Percentiles rank a stretch among this genome's conserved stretches.
Evolutionary conservation across 2,329 filamentous ascomycete species (phyloP).

Genomic region (Exophiala alcalophila): DNA sequence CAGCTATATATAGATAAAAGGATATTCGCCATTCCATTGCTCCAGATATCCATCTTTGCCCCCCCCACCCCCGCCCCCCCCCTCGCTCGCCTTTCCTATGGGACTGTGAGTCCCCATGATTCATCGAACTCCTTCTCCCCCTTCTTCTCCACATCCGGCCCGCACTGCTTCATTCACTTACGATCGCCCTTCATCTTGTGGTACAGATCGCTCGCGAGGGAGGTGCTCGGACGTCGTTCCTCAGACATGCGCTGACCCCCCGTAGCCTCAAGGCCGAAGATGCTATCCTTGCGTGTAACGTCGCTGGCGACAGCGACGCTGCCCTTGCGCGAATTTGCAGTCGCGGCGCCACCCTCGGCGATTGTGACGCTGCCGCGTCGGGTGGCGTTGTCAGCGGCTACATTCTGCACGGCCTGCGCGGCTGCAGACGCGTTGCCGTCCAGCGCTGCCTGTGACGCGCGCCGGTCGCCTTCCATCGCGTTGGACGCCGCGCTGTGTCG

Average conservation of each 20-base stretch:
- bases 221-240: constrained; percentile 26
- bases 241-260: constrained; percentile 26
- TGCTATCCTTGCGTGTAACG: constrained; percentile 28
- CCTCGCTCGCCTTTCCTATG: too few species aligned
- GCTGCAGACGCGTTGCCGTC: constrained; percentile 22
- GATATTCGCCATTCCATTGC: too few species aligned
- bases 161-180: constrained; percentile 5
- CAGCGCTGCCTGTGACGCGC: constrained; percentile 23
- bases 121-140: too few species aligned
- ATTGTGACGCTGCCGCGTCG: constrained; percentile 19
- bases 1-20: too few species aligned
- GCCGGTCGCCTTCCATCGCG: constrained; percentile 28
- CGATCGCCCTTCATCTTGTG: constrained; percentile 29
- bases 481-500: constrained; percentile 29
- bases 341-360: constrained; percentile 26
- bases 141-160: background rate
- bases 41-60: too few species aligned
- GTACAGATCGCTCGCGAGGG: constrained; percentile 28
- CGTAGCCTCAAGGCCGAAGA: constrained; percentile 29
- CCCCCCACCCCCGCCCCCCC: too few species aligned
- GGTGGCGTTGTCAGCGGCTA: constrained; percentile 17
- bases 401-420: constrained; percentile 24
- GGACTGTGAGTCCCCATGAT: too few species aligned
- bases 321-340: constrained; percentile 27
- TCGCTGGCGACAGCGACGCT: constrained; percentile 31